These are phyloP conservation scores for Trichaptum fuscoviolaceum DNA, from an alignment of 768 basidiomycete species.

Conservation along the genomic window DNA sequence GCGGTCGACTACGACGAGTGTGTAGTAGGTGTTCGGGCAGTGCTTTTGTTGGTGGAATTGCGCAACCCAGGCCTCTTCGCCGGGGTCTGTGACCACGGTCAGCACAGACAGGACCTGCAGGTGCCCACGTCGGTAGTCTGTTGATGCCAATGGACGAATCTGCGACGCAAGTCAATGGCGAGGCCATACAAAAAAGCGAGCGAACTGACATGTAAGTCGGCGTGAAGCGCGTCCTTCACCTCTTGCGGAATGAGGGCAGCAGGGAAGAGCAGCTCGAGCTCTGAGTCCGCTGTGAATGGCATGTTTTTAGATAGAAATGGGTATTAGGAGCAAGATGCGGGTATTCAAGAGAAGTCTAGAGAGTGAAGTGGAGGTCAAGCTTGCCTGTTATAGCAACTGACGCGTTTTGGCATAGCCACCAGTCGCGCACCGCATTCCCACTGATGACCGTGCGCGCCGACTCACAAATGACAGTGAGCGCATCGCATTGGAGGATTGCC, in stretches of 20 bases:
- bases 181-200: not conserved
- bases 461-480: not conserved
- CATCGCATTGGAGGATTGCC: not conserved
- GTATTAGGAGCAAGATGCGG: not conserved
- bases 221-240: slow-evolving; percentile 53
- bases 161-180: slow-evolving; percentile 23
- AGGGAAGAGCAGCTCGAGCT: slow-evolving; percentile 76
- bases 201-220: slow-evolving; percentile 59
- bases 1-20: slow-evolving; percentile 78
- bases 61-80: slow-evolving; percentile 59
- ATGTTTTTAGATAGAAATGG: slow-evolving; percentile 17
- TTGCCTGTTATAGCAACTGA: not conserved
- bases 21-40: slow-evolving; percentile 66
- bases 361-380: not conserved
- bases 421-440: not conserved
- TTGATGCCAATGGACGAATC: slow-evolving; percentile 87
- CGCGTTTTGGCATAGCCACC: not conserved
- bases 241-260: slow-evolving; percentile 63
- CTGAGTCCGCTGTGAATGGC: slow-evolving; percentile 54
- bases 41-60: slow-evolving; percentile 61
- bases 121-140: slow-evolving; percentile 80
- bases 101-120: slow-evolving; percentile 75
- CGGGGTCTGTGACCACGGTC: slow-evolving; percentile 61
- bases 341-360: not conserved
- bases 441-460: not conserved